Evolutionary conservation across 768 basidiomycete genomes (phyloP).

Genomic region (Mycena haematopus): DNA sequence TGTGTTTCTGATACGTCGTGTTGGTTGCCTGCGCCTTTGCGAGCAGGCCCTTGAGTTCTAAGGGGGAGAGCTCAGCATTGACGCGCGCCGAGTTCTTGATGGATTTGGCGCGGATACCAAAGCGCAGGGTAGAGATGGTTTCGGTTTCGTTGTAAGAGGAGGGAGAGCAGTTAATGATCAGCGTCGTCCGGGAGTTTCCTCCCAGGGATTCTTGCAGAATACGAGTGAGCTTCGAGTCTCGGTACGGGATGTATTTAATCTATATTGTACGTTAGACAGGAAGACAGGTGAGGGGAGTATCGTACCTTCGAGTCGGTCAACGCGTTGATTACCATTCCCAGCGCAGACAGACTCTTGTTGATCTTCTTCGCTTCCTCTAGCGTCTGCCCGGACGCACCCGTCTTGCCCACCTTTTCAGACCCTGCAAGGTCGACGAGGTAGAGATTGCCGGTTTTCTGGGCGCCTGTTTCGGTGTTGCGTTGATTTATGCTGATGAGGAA

Average conservation of each 20-base stretch:
- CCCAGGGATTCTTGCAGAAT: constrained; percentile 98
- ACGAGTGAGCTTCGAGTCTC: constrained; percentile 98
- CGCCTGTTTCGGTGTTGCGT: constrained; percentile 94
- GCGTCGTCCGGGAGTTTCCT: constrained; percentile 92
- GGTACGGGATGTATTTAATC: constrained; percentile 97
- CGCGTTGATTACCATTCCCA: constrained; percentile 99
- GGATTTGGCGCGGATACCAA: constrained; percentile 99
- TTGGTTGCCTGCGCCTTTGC: constrained; percentile 90
- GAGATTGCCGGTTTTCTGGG: constrained; percentile 94
- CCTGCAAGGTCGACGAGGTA: constrained; percentile 98
- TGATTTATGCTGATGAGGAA: constrained; percentile 98
- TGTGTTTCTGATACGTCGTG: constrained; percentile 83
- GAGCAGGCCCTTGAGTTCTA: constrained; percentile 92
- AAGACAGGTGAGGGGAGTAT: constrained; percentile 7
- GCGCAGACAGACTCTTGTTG: constrained; percentile 96
- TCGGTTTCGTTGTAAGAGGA: constrained; percentile 97
- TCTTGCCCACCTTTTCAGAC: constrained; percentile 99
- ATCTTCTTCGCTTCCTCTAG: constrained; percentile 99
- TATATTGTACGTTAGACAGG: constrained; percentile 40
- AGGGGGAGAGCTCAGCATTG: constrained; percentile 95
- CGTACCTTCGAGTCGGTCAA: constrained; percentile 93
- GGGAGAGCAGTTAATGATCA: constrained; percentile 99
- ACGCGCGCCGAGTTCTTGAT: constrained; percentile 99
- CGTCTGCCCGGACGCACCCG: constrained; percentile 98
- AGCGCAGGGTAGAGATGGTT: constrained; percentile 95